Base-by-base conservation (phyloP, 192 early-diverging fungal genomes). In the Pilobolus umbonatus region DNA sequence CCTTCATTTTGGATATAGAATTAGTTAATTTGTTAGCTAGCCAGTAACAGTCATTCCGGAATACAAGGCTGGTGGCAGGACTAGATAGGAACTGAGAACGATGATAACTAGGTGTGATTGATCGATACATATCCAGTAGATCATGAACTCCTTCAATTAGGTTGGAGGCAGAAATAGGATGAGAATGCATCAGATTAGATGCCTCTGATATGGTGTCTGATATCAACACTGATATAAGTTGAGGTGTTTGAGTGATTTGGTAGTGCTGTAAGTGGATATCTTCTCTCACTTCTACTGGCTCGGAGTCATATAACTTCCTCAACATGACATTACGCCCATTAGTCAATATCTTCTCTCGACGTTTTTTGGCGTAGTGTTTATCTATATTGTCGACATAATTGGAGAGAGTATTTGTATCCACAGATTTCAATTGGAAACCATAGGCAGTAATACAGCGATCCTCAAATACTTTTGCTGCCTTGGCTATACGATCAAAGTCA, bases 1-100 rank as follows among this genome's bases (percentile, higher is more conserved):
- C 14, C 19, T 15, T 0, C 8, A 21, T 15, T 2, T 12, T n/a
- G 17, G 36, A 30, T 14, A 76, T 72, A 6, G 64, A 24, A 28
- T 77, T 60, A 21, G 62, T 47, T 15, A 79, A 65, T 52, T 83
- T 74, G 9, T 54, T 21, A 17, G 77, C 69, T 55, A 87, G 62
- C 72, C 84, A 90, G 46, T 77, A 74, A 55, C 84, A 87, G 51
- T 90, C 87, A 29, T 88, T 90, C 39, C 74, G 69, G 51, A 90
- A 86, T 30, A 90, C 54, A 43, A 89, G 73, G 0, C 82, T 45
- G 35, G 77, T 49, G 15, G 82, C 76, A n/a, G 85, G 80, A 21
- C 68, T 62, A n/a, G 71, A 55, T 2, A 71, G 57, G 14, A 85
- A 71, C n/a, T 74, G 61, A 25, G 80, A 72, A 3, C 69, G 69